A percentile compares a stretch with the other conserved stretches of the same genome.
Evolutionary conservation across 164 flowering plant species (phyloP).

Genomic region (Sedum album): DNA sequence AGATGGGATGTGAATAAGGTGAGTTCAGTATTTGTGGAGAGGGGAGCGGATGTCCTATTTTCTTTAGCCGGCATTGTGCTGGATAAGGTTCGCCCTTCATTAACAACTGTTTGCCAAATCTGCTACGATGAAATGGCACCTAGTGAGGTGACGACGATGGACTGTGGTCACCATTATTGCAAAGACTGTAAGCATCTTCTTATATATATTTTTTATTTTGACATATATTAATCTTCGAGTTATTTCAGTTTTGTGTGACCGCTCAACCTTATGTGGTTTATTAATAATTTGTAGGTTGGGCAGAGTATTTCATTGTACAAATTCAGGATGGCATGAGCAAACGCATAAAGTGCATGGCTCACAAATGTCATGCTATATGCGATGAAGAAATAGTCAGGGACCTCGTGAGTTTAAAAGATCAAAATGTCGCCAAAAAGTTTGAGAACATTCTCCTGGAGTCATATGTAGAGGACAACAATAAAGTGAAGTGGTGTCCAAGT

Average conservation of each 20-base stretch:
- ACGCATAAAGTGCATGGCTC: conserved; percentile 85
- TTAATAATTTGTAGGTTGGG: conserved; percentile 41
- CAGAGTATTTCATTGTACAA: conserved; percentile 67
- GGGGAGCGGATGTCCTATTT: conserved; percentile 46
- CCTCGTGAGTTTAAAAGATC: conserved; percentile 50
- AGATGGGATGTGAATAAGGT: conserved; percentile 76
- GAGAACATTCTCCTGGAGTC: conserved; percentile 81
- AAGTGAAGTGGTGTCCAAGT: conserved; percentile 94
- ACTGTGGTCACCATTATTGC: conserved; percentile 83
- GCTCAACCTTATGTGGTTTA: neutral
- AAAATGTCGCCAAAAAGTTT: conserved; percentile 62
- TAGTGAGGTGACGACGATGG: conserved; percentile 50
- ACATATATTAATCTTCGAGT: neutral
- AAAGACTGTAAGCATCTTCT: conserved; percentile 46
- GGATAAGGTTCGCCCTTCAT: conserved; percentile 17
- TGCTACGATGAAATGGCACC: conserved; percentile 53
- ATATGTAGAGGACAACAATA: conserved; percentile 73
- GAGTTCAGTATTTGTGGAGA: conserved; percentile 54
- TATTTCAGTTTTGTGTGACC: neutral
- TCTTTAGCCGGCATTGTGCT: conserved; percentile 53
- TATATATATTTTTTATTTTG: too few species aligned
- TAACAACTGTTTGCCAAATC: conserved; percentile 37
- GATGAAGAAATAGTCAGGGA: conserved; percentile 64
- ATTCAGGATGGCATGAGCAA: conserved; percentile 85
- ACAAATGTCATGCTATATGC: conserved; percentile 75